A percentile compares a stretch with the other conserved stretches of the same genome.
phyloP scores from a whole-genome alignment of 2,329 filamentous ascomycete genomes.

The Penicillium corylophilum region DNA sequence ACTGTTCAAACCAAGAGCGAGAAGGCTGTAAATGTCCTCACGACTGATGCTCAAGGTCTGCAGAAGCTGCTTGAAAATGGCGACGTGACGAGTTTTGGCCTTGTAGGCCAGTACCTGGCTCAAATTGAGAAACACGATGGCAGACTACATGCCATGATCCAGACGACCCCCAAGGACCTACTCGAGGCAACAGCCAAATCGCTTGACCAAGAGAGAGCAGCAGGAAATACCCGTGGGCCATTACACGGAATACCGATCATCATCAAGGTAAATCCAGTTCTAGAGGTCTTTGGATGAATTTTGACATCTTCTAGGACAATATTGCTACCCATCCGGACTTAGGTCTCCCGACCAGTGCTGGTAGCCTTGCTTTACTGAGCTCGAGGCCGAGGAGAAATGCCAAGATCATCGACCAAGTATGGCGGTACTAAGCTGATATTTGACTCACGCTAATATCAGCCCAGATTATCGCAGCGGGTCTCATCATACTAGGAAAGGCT shows the following conservation, averaged over 20 bases:
- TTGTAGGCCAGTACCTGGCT: background rate
- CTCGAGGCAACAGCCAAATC: slow-evolving; percentile 13
- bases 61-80: background rate
- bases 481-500: slow-evolving; percentile 35
- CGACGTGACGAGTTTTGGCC: background rate
- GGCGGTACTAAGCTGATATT: too few relatives aligned
- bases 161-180: background rate
- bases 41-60: background rate
- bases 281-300: background rate
- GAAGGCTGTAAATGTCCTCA: background rate
- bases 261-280: slow-evolving; percentile 25
- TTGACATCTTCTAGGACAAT: slow-evolving; percentile 23
- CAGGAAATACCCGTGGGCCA: slow-evolving; percentile 25
- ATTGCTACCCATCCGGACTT: slow-evolving; percentile 27
- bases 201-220: slow-evolving; percentile 26
- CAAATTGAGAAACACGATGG: background rate
- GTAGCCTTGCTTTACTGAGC: slow-evolving; percentile 11
- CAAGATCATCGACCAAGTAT: slow-evolving; percentile 11
- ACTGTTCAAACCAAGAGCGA: background rate
- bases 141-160: slow-evolving; percentile 1
- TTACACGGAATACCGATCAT: slow-evolving; percentile 38
- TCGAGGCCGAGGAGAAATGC: slow-evolving; percentile 14
- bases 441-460: slow-evolving; percentile 2
- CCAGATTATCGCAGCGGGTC: slow-evolving; percentile 27
- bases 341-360: slow-evolving; percentile 12